A percentile compares a stretch with the other conserved stretches of the same genome.
Evolutionary conservation across 2,329 filamentous ascomycete species (phyloP).

Genomic region (Emmonsia crescens): DNA sequence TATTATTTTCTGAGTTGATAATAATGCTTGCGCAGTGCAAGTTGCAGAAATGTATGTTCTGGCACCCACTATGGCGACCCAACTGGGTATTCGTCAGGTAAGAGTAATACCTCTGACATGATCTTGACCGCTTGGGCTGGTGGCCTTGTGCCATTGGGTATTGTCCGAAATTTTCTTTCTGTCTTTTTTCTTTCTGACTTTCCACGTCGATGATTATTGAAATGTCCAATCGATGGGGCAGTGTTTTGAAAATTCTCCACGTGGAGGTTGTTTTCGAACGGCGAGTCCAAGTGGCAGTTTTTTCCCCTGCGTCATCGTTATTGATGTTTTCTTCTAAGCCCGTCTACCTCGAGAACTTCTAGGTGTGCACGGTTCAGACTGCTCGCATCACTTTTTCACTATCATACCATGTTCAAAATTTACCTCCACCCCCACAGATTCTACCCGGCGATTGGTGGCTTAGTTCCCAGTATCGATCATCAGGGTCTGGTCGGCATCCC

Average conservation of each 20-base stretch:
- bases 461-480: neutral
- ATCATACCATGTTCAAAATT: neutral
- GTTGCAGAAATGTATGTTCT: neutral
- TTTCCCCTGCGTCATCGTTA: neutral
- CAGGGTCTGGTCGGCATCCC: constrained; percentile 1
- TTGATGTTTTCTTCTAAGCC: neutral
- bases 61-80: constrained; percentile 1
- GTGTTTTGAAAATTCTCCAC: constrained; percentile 2
- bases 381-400: neutral
- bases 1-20: neutral
- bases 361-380: neutral
- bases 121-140: neutral
- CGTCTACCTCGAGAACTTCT: neutral
- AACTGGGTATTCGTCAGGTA: neutral
- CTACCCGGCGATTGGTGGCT: neutral
- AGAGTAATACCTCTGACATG: neutral
- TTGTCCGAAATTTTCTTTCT: neutral
- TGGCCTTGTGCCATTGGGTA: neutral
- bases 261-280: neutral
- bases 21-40: neutral
- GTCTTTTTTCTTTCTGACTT: neutral
- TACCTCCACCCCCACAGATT: neutral
- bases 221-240: constrained; percentile 1
- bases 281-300: neutral
- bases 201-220: neutral